Evolutionary conservation across 202 grass and related monocot genomes (phyloP).

Genomic region (Eragrostis tef): DNA sequence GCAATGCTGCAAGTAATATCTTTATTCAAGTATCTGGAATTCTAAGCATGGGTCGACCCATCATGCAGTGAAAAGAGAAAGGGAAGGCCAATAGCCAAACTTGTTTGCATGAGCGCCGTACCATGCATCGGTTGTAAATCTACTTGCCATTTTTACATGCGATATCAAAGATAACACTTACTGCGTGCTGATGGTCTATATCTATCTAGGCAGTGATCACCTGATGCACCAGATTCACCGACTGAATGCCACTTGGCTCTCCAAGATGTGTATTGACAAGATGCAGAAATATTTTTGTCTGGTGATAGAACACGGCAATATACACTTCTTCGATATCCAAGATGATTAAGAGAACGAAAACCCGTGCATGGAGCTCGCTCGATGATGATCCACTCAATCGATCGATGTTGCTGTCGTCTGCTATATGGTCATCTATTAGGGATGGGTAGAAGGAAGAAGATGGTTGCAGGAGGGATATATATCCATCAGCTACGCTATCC

Average conservation of each 20-base stretch:
- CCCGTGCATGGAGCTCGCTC: background rate
- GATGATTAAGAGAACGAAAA: slow-evolving; percentile 5
- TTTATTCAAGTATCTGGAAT: background rate
- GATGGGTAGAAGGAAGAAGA: background rate
- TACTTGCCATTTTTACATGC: slow-evolving; percentile 22
- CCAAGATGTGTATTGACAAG: background rate
- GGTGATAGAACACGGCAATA: background rate
- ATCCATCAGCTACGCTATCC: background rate
- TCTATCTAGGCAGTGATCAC: background rate
- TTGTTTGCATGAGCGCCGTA: background rate
- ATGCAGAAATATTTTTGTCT: background rate
- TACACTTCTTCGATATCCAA: background rate
- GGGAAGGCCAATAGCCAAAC: background rate
- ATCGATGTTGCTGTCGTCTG: background rate
- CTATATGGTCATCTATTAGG: background rate
- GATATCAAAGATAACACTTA: slow-evolving; percentile 24
- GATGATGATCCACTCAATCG: background rate
- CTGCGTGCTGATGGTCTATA: background rate
- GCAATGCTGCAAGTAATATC: background rate
- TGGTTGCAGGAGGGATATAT: slow-evolving; percentile 18
- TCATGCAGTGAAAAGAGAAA: background rate
- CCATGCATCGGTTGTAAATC: background rate
- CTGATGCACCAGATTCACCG: no score
- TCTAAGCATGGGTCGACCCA: background rate
- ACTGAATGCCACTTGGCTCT: background rate